These are phyloP conservation scores for Posidonia australis DNA, from an alignment of 106 monocot species.

Conservation along the genomic window DNA sequence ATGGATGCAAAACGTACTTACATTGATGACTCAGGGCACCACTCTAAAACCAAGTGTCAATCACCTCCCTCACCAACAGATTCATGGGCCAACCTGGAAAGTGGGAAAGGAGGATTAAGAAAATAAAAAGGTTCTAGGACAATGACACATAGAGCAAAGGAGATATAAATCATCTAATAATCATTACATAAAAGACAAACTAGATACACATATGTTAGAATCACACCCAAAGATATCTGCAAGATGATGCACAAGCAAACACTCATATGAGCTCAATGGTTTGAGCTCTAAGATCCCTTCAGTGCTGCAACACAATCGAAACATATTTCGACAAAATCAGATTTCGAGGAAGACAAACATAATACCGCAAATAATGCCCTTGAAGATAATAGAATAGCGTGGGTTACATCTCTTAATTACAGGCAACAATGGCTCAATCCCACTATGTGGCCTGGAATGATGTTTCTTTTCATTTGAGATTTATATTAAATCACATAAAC, in stretches of 20 bases:
- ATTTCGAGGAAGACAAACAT: not conserved
- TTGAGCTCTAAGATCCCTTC: conserved; percentile 63
- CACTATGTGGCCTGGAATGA: too few relatives aligned
- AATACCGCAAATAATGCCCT: not conserved
- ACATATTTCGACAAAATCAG: not conserved
- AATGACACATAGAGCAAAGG: not conserved
- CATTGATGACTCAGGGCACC: conserved; percentile 78
- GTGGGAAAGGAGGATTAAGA: not conserved
- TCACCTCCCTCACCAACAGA: conserved; percentile 91
- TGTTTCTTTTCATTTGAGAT: too few relatives aligned
- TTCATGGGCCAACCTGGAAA: conserved; percentile 75
- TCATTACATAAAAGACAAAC: not conserved
- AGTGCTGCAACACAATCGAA: conserved; percentile 17
- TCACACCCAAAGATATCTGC: conserved; percentile 85
- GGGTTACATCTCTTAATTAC: too few relatives aligned
- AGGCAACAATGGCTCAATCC: too few relatives aligned
- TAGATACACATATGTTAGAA: not conserved
- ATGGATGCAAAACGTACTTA: conserved; percentile 28
- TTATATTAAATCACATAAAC: too few relatives aligned
- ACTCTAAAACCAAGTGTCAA: conserved; percentile 71
- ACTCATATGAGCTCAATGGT: conserved; percentile 66
- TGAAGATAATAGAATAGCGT: too few relatives aligned
- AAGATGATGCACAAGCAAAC: conserved; percentile 81
- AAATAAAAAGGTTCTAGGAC: too few relatives aligned
- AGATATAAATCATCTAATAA: not conserved